Percentiles rank a stretch among this genome's conserved stretches.
phyloP scores from a whole-genome alignment of 2,329 filamentous ascomycete genomes.

The Alternaria sp. region DNA sequence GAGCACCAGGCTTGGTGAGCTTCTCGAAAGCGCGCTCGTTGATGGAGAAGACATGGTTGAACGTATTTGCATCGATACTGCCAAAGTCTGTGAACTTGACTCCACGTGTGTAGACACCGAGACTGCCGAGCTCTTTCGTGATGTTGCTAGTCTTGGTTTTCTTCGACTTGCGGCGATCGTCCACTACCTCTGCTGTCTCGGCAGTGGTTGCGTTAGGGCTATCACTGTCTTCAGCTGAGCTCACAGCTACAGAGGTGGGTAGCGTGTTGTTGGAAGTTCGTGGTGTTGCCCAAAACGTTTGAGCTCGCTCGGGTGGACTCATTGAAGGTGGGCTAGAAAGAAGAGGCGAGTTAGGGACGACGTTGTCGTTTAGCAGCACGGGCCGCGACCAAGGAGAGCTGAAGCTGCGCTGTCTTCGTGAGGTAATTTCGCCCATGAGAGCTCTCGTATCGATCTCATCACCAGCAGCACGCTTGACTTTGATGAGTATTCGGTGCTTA shows the following conservation, averaged over 20 bases:
- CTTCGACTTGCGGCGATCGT: conserved; percentile 68
- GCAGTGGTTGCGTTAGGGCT: conserved; percentile 64
- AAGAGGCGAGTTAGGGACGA: conserved; percentile 59
- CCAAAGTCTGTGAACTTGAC: conserved; percentile 88
- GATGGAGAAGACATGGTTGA: conserved; percentile 96
- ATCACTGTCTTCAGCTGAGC: conserved; percentile 81
- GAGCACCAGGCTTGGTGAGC: conserved; percentile 76
- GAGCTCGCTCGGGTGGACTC: conserved; percentile 60
- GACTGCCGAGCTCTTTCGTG: conserved; percentile 78
- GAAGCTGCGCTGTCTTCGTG: conserved; percentile 68
- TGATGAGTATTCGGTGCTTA: conserved; percentile 84
- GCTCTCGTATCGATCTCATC: conserved; percentile 53
- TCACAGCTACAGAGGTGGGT: conserved; percentile 62
- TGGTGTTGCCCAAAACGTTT: conserved; percentile 59
- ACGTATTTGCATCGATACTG: conserved; percentile 78
- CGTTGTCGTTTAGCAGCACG: conserved; percentile 65
- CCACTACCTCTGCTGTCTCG: conserved; percentile 59
- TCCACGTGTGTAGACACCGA: conserved; percentile 80
- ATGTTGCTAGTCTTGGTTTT: conserved; percentile 81
- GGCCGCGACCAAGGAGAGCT: conserved; percentile 78
- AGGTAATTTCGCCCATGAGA: conserved; percentile 46
- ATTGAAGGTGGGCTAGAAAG: conserved; percentile 63
- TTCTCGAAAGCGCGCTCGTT: conserved; percentile 87
- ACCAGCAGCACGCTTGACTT: conserved; percentile 81
- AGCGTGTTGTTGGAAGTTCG: conserved; percentile 64